These are phyloP conservation scores for Fagus sylvatica DNA, from an alignment of 306 rosid species.

Conservation along the genomic window DNA sequence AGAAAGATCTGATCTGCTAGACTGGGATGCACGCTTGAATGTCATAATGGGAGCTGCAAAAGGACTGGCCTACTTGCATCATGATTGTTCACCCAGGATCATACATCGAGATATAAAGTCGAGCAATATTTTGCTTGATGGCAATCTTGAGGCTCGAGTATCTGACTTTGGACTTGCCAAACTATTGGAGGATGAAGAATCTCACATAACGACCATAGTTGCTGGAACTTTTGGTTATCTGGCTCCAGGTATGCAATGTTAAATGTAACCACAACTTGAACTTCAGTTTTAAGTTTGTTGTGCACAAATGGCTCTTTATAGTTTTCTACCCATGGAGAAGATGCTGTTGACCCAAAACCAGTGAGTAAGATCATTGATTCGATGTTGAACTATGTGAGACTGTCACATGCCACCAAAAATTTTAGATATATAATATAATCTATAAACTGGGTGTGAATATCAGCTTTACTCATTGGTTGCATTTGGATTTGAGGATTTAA, in stretches of 20 bases:
- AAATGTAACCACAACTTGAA: neutral
- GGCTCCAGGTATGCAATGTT: conserved; percentile 78
- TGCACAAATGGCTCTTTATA: conserved; percentile 1
- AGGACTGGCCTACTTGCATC: conserved; percentile 98
- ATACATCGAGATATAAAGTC: conserved; percentile 98
- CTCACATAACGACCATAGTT: conserved; percentile 95
- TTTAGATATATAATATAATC: neutral
- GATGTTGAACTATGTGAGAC: neutral
- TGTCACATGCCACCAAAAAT: neutral
- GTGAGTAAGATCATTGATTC: neutral
- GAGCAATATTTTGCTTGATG: conserved; percentile 93
- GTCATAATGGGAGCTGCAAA: conserved; percentile 98
- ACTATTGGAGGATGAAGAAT: conserved; percentile 91
- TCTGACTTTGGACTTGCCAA: conserved; percentile 99
- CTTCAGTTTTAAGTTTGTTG: neutral
- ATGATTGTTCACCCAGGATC: conserved; percentile 96
- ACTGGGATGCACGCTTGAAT: conserved; percentile 97
- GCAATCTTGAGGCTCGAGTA: conserved; percentile 91
- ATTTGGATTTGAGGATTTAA: too few relatives aligned
- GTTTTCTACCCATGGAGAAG: neutral
- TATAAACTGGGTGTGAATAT: neutral
- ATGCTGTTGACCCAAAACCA: neutral
- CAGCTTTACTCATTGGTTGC: too few relatives aligned
- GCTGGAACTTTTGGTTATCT: conserved; percentile 99
- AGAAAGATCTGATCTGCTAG: conserved; percentile 87